Percentiles rank a stretch among this genome's conserved stretches.
Evolutionary conservation across 768 basidiomycete genomes (phyloP).

Genomic region (Glaciozyma antarctica): DNA sequence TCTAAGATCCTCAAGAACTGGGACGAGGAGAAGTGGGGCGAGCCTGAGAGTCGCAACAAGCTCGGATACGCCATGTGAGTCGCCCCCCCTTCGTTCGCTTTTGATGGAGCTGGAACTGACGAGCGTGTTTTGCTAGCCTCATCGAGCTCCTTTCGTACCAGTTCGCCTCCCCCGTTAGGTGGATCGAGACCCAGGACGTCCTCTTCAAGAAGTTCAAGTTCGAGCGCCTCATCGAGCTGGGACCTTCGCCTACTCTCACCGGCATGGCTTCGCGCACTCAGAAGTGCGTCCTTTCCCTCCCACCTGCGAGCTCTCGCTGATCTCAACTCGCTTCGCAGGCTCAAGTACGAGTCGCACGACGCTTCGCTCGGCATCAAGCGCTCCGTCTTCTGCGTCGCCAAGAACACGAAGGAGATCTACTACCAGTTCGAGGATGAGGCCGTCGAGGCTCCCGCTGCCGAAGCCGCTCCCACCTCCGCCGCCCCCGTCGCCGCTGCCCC

Average conservation of each 20-base stretch:
- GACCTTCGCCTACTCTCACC: slow-evolving; percentile 89
- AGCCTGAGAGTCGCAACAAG: slow-evolving; percentile 71
- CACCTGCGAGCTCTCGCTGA: slow-evolving; percentile 5
- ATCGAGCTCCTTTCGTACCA: slow-evolving; percentile 97
- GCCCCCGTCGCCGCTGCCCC: slow-evolving; percentile 42
- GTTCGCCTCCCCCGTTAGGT: slow-evolving; percentile 94
- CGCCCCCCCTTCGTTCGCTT: too few relatives aligned
- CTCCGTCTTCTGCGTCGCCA: slow-evolving; percentile 80
- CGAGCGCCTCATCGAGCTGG: slow-evolving; percentile 89
- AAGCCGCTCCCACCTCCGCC: slow-evolving; percentile 43
- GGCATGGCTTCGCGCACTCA: slow-evolving; percentile 87
- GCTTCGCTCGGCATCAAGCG: slow-evolving; percentile 71
- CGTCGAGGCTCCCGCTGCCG: slow-evolving; percentile 43
- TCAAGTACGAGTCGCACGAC: slow-evolving; percentile 82
- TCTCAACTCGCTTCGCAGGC: slow-evolving; percentile 33
- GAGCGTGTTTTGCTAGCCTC: slow-evolving; percentile 41
- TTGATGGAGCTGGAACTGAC: neutral
- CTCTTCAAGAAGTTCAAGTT: slow-evolving; percentile 78
- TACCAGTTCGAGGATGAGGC: slow-evolving; percentile 85
- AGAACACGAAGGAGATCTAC: slow-evolving; percentile 93
- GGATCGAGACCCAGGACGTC: slow-evolving; percentile 98
- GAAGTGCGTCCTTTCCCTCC: slow-evolving; percentile 46
- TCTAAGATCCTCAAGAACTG: slow-evolving; percentile 89
- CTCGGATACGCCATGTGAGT: slow-evolving; percentile 76
- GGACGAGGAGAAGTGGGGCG: slow-evolving; percentile 84